Conservation (phyloP, 2,329 filamentous ascomycete genomes). For the Penicillium sp. region DNA sequence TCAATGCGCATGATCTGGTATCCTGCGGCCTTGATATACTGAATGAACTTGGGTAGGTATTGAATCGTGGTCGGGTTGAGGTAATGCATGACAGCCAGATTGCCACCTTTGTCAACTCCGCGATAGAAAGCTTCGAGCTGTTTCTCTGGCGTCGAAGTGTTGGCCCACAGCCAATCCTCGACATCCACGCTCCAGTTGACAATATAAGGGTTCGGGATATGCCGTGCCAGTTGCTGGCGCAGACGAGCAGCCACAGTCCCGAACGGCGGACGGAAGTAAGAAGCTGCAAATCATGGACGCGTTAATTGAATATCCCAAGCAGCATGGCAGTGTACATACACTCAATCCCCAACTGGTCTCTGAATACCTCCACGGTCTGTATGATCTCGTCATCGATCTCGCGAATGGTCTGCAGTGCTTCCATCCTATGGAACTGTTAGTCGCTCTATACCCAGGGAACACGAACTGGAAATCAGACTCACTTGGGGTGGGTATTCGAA, state of each 20-base stretch:
- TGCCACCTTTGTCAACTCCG: constrained; percentile 64
- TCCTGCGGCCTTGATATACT: constrained; percentile 63
- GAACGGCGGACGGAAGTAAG: constrained; percentile 70
- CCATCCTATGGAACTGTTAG: constrained; percentile 34
- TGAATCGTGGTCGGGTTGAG: constrained; percentile 64
- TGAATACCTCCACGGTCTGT: constrained; percentile 34
- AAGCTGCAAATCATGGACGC: constrained; percentile 32
- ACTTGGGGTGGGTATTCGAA: constrained; percentile 69
- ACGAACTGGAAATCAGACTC: constrained; percentile 8
- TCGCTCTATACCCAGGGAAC: background rate
- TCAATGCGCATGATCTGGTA: constrained; percentile 68
- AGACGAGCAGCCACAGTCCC: constrained; percentile 69
- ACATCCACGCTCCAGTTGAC: constrained; percentile 72
- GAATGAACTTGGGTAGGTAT: constrained; percentile 67
- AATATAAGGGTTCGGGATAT: constrained; percentile 57
- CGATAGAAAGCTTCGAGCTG: constrained; percentile 67
- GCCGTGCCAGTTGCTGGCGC: constrained; percentile 61
- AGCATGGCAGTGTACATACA: constrained; percentile 40
- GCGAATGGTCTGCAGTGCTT: constrained; percentile 32
- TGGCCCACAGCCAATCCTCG: constrained; percentile 71
- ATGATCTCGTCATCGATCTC: constrained; percentile 43
- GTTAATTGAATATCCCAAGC: constrained; percentile 38
- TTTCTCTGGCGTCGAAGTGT: constrained; percentile 63
- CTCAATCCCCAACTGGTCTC: constrained; percentile 33
- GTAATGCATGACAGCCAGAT: constrained; percentile 70